phyloP scores from a whole-genome alignment of 148 eudicot species.

The Vaccinium macrocarpon region DNA sequence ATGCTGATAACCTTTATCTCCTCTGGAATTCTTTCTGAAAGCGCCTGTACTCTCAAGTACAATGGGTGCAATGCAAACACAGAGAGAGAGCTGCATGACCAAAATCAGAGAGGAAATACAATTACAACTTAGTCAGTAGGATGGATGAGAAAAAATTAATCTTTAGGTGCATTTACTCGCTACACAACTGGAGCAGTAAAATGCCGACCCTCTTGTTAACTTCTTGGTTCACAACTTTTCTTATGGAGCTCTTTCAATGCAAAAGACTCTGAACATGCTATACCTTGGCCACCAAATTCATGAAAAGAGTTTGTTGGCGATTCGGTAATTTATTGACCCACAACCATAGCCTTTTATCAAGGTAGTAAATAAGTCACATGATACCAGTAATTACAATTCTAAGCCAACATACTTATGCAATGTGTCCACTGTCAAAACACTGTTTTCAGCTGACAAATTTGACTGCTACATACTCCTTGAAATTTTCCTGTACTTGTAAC shows the following conservation, averaged over 20 bases:
- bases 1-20: conserved; percentile 60
- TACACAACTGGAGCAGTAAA: conserved; percentile 15
- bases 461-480: background rate
- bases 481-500: too few relatives aligned
- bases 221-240: background rate
- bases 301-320: background rate
- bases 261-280: background rate
- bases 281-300: background rate
- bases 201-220: conserved; percentile 1
- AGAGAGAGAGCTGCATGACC: conserved; percentile 81
- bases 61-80: conserved; percentile 96
- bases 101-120: conserved; percentile 10
- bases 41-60: conserved; percentile 80
- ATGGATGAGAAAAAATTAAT: background rate
- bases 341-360: background rate
- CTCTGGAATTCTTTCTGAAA: conserved; percentile 67
- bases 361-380: background rate
- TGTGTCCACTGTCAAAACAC: background rate
- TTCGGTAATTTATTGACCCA: background rate
- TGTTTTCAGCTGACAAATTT: conserved; percentile 3
- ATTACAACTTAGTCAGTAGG: background rate
- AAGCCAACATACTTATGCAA: background rate
- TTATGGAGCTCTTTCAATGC: conserved; percentile 1
- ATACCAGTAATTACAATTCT: background rate
- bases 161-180: background rate